phyloP scores from a whole-genome alignment of 345 rosid genomes.

The Syzygium jambos region DNA sequence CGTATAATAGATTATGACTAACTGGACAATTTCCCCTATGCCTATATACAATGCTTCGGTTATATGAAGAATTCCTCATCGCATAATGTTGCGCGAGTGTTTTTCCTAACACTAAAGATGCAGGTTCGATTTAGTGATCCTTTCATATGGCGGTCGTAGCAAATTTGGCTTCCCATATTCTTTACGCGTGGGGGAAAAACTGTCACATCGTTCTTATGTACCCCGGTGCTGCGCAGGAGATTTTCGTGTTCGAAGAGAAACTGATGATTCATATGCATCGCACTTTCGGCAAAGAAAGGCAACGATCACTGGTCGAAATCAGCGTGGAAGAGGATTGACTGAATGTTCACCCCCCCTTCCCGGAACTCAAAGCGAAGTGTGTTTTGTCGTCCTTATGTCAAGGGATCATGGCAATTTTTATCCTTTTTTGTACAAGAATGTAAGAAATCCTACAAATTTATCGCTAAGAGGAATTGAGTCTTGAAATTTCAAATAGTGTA shows the following conservation, averaged over 20 bases:
- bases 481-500: neutral
- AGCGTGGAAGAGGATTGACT: neutral
- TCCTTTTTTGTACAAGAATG: neutral
- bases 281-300: neutral
- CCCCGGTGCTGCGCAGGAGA: neutral
- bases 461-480: neutral
- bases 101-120: neutral
- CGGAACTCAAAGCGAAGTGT: neutral
- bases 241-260: neutral
- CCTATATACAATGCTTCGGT: neutral
- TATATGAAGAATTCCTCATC: neutral
- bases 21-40: neutral
- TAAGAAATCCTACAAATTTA: neutral
- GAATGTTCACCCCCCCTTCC: neutral
- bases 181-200: neutral
- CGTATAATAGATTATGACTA: neutral
- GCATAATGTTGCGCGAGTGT: neutral
- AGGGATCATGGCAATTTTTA: neutral
- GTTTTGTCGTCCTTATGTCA: neutral
- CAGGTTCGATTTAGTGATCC: neutral
- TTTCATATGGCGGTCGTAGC: neutral
- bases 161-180: neutral
- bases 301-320: neutral
- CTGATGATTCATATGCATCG: neutral
- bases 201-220: neutral